Evolutionary conservation across 225 moss, liverwort and hornwort species (phyloP), one percentile per base, ranked within the genome.

Genomic region (Rhytidiadelphus loreus): DNA sequence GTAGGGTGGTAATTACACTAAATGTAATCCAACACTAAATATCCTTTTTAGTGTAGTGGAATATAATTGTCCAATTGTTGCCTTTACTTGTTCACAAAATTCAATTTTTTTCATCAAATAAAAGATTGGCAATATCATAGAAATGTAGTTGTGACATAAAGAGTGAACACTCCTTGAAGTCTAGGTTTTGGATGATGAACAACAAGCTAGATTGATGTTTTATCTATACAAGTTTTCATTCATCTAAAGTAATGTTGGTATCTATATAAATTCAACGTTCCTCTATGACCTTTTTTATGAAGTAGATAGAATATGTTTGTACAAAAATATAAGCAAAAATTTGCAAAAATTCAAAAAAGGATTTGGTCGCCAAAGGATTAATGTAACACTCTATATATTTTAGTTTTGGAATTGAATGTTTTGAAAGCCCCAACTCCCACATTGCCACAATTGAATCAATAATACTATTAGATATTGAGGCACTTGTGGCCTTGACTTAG

Each of bases 81-180:
- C 50, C 12, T 83, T 25, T 26, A n/a, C 12, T n/a, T 44, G 23
- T 22, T 50, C 6, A 83, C 5, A 12, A 5, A 65, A 11, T 52
- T 66, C 32, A 39, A n/a, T 25, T 71, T 46, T 50, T 66, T 69
- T 37, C 22, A n/a, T 53, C 37, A 53, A 26, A 35, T 18, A 52
- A 52, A 37, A 12, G 3, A 53, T 52, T 21, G 16, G 19, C 20
- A 39, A 25, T 65, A 28, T 24, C 3, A 64, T 24, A 7, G 9
- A 50, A 46, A 64, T 2, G 9, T 5, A 64, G 37, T 64, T 48
- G 37, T 64, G 50, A 37, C 7, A 26, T 29, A 72, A 3, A 72
- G 6, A 10, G 3, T 6, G 9, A 72, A 28, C 2, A 28, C 10
- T 72, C 0, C 0, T 2, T 1, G 6, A 29, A 44, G 44, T 72